These are phyloP conservation scores for Xylaria sp. DNA, from an alignment of 2,329 filamentous ascomycete genomes.

Conservation along the genomic window DNA sequence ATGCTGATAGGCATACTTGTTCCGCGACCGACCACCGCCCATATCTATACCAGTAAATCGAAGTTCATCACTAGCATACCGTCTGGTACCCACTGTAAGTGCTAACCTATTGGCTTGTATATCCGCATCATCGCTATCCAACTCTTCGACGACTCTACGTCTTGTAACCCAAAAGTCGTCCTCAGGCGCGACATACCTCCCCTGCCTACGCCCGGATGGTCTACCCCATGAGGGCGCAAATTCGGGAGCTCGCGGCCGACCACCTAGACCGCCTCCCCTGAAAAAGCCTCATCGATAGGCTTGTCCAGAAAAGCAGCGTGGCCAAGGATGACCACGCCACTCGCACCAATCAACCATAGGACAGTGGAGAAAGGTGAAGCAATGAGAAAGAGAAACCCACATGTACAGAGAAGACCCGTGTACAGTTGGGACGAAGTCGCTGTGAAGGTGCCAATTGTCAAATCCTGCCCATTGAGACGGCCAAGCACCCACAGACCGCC, in stretches of 20 bases:
- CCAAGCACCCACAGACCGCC: slow-evolving; percentile 90
- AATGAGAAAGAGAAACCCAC: slow-evolving; percentile 83
- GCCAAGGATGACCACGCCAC: slow-evolving; percentile 90
- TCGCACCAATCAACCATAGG: slow-evolving; percentile 95
- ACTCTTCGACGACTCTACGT: slow-evolving; percentile 67
- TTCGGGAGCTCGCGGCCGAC: slow-evolving; percentile 99
- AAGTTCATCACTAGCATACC: slow-evolving; percentile 65
- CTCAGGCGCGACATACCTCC: slow-evolving; percentile 63
- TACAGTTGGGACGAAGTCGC: slow-evolving; percentile 94
- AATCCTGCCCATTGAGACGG: slow-evolving; percentile 85
- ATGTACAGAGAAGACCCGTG: slow-evolving; percentile 81
- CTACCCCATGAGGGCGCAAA: slow-evolving; percentile 97
- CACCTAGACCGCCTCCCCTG: slow-evolving; percentile 99
- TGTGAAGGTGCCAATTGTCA: slow-evolving; percentile 81
- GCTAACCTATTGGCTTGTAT: slow-evolving; percentile 59
- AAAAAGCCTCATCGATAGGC: slow-evolving; percentile 99
- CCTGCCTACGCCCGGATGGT: slow-evolving; percentile 89
- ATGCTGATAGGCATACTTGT: slow-evolving; percentile 45
- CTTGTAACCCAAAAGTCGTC: slow-evolving; percentile 49
- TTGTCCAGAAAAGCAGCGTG: slow-evolving; percentile 97
- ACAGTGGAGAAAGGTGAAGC: slow-evolving; percentile 84
- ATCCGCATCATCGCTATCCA: slow-evolving; percentile 66
- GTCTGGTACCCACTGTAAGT: slow-evolving; percentile 50
- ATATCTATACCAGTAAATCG: slow-evolving; percentile 66
- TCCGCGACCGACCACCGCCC: slow-evolving; percentile 50